phyloP scores from a whole-genome alignment of 2,329 filamentous ascomycete genomes.

The Fusarium pseudoanthophilum region DNA sequence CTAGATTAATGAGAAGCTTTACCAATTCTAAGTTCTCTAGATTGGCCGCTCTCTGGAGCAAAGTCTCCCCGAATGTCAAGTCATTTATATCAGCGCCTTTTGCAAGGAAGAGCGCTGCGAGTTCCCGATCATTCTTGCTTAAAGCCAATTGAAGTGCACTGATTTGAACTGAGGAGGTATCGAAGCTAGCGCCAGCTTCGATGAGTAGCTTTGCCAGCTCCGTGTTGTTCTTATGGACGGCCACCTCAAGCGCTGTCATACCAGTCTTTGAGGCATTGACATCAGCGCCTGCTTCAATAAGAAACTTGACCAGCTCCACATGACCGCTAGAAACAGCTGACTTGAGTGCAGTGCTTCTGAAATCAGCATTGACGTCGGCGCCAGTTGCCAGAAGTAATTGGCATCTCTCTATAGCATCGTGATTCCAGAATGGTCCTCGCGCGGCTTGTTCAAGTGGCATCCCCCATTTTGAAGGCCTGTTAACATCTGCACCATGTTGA shows the following conservation, averaged over 20 bases:
- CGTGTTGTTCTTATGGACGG: accelerated
- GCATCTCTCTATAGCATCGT: accelerated
- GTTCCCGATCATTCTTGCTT: accelerated
- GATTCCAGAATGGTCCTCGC: accelerated
- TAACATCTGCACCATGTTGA: accelerated
- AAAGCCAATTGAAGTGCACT: accelerated
- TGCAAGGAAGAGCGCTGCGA: constrained; percentile 45
- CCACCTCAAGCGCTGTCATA: accelerated
- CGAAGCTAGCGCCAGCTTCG: not conserved
- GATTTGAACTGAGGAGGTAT: accelerated
- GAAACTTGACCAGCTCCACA: not conserved
- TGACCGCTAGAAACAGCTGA: not conserved
- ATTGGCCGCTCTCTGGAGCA: constrained; percentile 37
- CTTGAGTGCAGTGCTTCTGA: constrained; percentile 10
- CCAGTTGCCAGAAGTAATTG: not conserved
- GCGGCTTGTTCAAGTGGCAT: not conserved
- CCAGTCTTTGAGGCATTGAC: accelerated
- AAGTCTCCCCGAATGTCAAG: constrained; percentile 2
- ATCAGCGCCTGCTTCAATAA: not conserved
- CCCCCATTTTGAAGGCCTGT: accelerated
- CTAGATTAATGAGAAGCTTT: constrained; percentile 40
- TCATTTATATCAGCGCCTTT: constrained; percentile 47
- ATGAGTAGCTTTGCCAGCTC: not conserved
- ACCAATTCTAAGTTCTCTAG: constrained; percentile 30
- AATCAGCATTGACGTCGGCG: constrained; percentile 31